Conservation (phyloP, 352 stramenopile species). For the Pythium chondricola region DNA sequence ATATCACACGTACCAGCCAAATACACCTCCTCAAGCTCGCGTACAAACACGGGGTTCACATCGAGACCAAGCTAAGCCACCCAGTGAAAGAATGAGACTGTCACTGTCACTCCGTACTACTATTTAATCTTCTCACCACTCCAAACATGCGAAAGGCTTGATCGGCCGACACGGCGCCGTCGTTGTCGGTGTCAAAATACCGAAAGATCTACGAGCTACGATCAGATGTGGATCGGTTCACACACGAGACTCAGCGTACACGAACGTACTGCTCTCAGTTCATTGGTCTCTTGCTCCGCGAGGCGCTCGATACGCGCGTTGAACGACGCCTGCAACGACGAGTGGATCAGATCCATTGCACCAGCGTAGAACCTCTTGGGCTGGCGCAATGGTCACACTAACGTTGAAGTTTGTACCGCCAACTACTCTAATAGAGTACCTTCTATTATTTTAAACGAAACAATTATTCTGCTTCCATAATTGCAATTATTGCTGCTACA, state of each 20-base stretch:
- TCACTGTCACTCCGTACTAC: neutral
- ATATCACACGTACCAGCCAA: slow-evolving; percentile 31
- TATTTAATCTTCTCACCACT: slow-evolving; percentile 22
- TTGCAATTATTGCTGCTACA: slow-evolving; percentile 1
- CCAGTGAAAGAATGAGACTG: neutral
- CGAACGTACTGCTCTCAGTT: slow-evolving; percentile 39
- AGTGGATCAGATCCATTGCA: slow-evolving; percentile 64
- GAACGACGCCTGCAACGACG: slow-evolving; percentile 60
- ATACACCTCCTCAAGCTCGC: slow-evolving; percentile 58
- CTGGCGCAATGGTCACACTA: no score
- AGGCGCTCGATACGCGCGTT: slow-evolving; percentile 49
- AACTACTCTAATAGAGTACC: no score
- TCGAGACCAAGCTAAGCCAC: slow-evolving; percentile 37
- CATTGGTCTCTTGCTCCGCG: slow-evolving; percentile 36
- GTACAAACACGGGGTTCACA: slow-evolving; percentile 41
- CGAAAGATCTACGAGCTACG: slow-evolving; percentile 45
- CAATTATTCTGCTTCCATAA: no score
- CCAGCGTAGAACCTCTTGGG: no score
- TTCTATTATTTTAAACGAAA: no score
- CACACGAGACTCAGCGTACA: neutral
- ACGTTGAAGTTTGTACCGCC: no score
- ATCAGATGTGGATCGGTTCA: neutral
- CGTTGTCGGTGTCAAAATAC: slow-evolving; percentile 64
- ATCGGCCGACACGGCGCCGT: slow-evolving; percentile 48
- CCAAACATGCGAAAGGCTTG: slow-evolving; percentile 60